These are phyloP conservation scores for Thermochaetoides thermophila DNA, from an alignment of 495 filamentous ascomycete genomes.

Conservation along the genomic window DNA sequence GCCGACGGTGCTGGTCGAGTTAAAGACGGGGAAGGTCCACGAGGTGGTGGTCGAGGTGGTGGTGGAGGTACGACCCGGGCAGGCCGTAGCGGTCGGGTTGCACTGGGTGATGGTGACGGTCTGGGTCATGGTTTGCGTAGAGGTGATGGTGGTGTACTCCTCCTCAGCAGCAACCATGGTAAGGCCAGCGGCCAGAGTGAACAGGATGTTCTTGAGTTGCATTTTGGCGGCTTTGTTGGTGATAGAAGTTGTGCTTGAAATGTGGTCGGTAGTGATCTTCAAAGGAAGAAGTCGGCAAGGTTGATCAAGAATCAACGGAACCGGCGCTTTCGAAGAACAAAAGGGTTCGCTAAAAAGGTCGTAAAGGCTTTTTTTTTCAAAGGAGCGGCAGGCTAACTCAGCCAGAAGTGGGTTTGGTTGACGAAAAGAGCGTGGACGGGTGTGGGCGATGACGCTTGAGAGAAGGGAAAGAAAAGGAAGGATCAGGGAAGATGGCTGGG, in stretches of 20 bases:
- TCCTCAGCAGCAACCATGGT: conserved; percentile 16
- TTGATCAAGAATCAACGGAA: conserved; percentile 1
- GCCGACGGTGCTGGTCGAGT: conserved; percentile 22
- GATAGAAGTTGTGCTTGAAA: conserved; percentile 3
- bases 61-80: conserved; percentile 24
- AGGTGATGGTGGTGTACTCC: conserved; percentile 20
- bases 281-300: conserved; percentile 1
- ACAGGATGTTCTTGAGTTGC: conserved; percentile 24
- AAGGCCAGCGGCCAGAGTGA: conserved; percentile 18
- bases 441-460: conserved; percentile 11
- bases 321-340: conserved; percentile 3
- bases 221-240: conserved; percentile 15
- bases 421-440: conserved; percentile 21
- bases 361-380: too few species aligned
- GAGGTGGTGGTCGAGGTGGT: conserved; percentile 11
- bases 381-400: conserved; percentile 22
- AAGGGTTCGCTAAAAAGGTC: conserved; percentile 1
- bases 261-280: conserved; percentile 2
- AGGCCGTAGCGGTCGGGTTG: conserved; percentile 28
- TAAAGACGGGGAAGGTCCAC: conserved; percentile 18
- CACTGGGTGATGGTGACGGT: conserved; percentile 35
- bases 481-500: too few species aligned
- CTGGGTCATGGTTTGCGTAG: conserved; percentile 28
- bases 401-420: conserved; percentile 15
- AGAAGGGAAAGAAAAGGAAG: conserved; percentile 9